Percentiles rank a stretch among this genome's conserved stretches.
Conservation (phyloP, 495 filamentous ascomycete species). For the Staphylotrichum longicolle region DNA sequence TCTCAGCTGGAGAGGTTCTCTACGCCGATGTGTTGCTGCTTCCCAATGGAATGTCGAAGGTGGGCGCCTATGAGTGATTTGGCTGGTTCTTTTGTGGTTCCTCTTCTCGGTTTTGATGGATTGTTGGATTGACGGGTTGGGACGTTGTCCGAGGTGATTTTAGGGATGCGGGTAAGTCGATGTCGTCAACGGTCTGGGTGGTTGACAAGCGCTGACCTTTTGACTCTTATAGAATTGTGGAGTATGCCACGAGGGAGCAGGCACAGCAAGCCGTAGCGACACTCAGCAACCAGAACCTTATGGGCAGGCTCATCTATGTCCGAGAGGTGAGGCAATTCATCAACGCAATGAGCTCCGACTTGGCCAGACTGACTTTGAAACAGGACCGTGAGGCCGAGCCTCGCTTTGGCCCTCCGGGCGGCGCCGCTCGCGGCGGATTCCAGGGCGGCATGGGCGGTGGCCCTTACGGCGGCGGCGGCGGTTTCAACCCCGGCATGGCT, state of each 20-base stretch:
- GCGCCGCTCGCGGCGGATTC: conserved; percentile 60
- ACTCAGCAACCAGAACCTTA: conserved; percentile 97
- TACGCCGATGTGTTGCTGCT: conserved; percentile 99
- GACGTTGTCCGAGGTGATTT: conserved; percentile 82
- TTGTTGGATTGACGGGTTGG: conserved; percentile 99
- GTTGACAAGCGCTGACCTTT: conserved; percentile 20
- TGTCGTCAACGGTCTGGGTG: background rate
- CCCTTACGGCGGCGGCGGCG: conserved; percentile 39
- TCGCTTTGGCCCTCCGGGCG: conserved; percentile 73
- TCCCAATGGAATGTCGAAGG: conserved; percentile 99
- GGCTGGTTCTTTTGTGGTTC: conserved; percentile 74
- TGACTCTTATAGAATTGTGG: conserved; percentile 77
- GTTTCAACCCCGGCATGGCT: conserved; percentile 43
- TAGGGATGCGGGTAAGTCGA: conserved; percentile 98
- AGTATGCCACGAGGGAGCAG: conserved; percentile 99
- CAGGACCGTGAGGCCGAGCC: conserved; percentile 96
- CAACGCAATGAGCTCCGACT: background rate
- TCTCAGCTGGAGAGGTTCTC: conserved; percentile 92
- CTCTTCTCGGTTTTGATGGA: conserved; percentile 77
- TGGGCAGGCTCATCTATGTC: conserved; percentile 97
- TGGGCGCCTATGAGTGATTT: conserved; percentile 90
- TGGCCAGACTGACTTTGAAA: conserved; percentile 16
- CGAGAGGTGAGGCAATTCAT: conserved; percentile 68
- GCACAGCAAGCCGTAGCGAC: conserved; percentile 95
- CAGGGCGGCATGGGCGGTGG: conserved; percentile 50